Evolutionary conservation across 2,329 filamentous ascomycete genomes (phyloP).

Genomic region (Juglanconis juglandina): DNA sequence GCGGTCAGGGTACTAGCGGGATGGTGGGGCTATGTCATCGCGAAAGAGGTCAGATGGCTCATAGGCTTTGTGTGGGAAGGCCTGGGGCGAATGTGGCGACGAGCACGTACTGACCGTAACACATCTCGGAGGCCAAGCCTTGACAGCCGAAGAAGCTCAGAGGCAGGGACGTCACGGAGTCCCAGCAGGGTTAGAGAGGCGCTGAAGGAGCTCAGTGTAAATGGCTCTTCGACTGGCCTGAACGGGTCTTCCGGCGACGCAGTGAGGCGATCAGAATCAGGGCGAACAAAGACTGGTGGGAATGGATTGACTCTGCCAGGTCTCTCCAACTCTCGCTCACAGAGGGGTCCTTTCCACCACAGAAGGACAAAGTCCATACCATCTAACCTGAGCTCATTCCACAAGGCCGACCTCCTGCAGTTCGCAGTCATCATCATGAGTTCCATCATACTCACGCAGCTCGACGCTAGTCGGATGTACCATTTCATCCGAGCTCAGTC

Average conservation of each 20-base stretch:
- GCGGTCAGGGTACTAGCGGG: constrained; percentile 71
- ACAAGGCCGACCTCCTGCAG: constrained; percentile 94
- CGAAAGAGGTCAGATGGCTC: constrained; percentile 69
- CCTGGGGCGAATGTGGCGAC: constrained; percentile 71
- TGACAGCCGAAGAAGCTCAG: constrained; percentile 27
- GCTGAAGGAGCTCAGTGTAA: not conserved
- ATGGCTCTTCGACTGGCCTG: not conserved
- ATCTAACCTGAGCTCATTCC: constrained; percentile 77
- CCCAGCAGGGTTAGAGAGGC: constrained; percentile 26
- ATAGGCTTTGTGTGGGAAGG: constrained; percentile 76
- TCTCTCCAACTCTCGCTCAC: constrained; percentile 24
- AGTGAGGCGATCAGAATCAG: constrained; percentile 8
- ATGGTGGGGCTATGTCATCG: constrained; percentile 74
- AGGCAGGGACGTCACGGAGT: constrained; percentile 39
- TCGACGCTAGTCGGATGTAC: constrained; percentile 97
- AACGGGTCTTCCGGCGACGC: not conserved
- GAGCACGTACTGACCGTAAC: constrained; percentile 47
- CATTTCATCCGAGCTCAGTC: constrained; percentile 95
- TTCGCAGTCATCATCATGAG: constrained; percentile 84
- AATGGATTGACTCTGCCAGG: not conserved
- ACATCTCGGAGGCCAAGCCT: constrained; percentile 24
- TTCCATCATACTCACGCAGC: constrained; percentile 78
- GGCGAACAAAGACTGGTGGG: not conserved
- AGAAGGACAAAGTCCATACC: constrained; percentile 79
- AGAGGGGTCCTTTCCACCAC: constrained; percentile 49